Conservation (phyloP, 164 flowering plant species). For the Platanus orientalis region DNA sequence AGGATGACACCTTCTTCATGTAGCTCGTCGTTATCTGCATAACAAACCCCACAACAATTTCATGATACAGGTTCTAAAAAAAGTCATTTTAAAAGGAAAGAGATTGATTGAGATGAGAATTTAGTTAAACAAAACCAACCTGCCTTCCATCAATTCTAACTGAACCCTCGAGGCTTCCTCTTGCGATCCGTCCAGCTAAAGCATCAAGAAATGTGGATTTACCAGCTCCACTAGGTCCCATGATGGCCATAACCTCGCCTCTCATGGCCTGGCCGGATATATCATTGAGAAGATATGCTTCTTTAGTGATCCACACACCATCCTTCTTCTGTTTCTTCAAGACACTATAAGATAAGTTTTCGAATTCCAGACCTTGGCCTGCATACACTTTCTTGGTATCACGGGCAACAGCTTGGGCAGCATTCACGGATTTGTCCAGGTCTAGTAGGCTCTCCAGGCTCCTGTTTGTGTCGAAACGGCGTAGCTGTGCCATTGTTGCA, state of each 20-base stretch:
- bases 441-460: slow-evolving; percentile 57
- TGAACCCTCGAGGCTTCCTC: slow-evolving; percentile 74
- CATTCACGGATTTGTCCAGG: slow-evolving; percentile 41
- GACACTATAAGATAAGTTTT: slow-evolving; percentile 62
- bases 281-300: slow-evolving; percentile 68
- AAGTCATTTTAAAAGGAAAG: too few species aligned
- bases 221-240: too few species aligned
- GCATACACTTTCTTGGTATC: slow-evolving; percentile 26
- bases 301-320: slow-evolving; percentile 62
- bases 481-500: slow-evolving; percentile 12
- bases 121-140: slow-evolving; percentile 24
- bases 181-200: slow-evolving; percentile 68
- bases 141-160: slow-evolving; percentile 58
- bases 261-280: slow-evolving; percentile 73
- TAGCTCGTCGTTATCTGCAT: slow-evolving; percentile 65
- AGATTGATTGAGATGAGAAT: too few species aligned
- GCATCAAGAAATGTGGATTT: slow-evolving; percentile 85
- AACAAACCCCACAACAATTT: too few species aligned
- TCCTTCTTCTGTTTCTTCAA: slow-evolving; percentile 70
- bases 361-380: slow-evolving; percentile 65
- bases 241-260: slow-evolving; percentile 73
- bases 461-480: slow-evolving; percentile 24
- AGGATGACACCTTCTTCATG: slow-evolving; percentile 76
- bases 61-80: too few species aligned
- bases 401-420: slow-evolving; percentile 7